Percentiles rank a stretch among this genome's conserved stretches.
Evolutionary conservation across 371 early-diverging fungal species (phyloP).

Genomic region (Mortierella sp.): DNA sequence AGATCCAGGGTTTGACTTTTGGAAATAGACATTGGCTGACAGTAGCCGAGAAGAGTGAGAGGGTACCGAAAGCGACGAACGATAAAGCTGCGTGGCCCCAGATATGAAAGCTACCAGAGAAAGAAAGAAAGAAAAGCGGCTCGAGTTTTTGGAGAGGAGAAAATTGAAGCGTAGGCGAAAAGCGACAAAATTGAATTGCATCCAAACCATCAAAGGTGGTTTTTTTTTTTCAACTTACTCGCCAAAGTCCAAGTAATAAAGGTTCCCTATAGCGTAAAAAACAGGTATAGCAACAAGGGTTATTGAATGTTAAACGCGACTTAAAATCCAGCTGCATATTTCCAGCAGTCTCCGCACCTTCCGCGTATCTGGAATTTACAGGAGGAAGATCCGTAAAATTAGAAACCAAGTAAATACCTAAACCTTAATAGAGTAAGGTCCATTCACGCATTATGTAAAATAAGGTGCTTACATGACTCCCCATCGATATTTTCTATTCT

Average conservation of each 20-base stretch:
- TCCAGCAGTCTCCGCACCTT: constrained; percentile 11
- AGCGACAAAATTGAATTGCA: too few relatives aligned
- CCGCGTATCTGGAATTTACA: constrained; percentile 40
- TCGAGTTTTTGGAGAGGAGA: too few relatives aligned
- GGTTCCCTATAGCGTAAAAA: constrained; percentile 16
- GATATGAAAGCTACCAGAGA: constrained; percentile 20
- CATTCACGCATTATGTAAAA: background rate
- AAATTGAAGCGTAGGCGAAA: background rate
- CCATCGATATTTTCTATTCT: constrained; percentile 23
- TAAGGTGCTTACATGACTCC: constrained; percentile 30
- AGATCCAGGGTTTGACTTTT: constrained; percentile 36
- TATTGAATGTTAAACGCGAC: background rate
- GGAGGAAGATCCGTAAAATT: too few relatives aligned
- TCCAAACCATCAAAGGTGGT: too few relatives aligned
- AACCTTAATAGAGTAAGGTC: too few relatives aligned
- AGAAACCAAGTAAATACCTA: background rate
- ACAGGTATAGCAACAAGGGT: background rate
- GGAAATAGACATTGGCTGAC: constrained; percentile 51
- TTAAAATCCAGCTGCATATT: background rate
- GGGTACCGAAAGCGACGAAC: constrained; percentile 46
- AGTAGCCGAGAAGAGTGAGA: constrained; percentile 45
- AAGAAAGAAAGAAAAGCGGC: background rate
- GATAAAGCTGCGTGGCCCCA: constrained; percentile 49
- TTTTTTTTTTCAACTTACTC: constrained; percentile 25
- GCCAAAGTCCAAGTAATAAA: constrained; percentile 44